A percentile compares a stretch with the other conserved stretches of the same genome.
phyloP scores from a whole-genome alignment of 441 rosid species.

The Mallotus japonicus region DNA sequence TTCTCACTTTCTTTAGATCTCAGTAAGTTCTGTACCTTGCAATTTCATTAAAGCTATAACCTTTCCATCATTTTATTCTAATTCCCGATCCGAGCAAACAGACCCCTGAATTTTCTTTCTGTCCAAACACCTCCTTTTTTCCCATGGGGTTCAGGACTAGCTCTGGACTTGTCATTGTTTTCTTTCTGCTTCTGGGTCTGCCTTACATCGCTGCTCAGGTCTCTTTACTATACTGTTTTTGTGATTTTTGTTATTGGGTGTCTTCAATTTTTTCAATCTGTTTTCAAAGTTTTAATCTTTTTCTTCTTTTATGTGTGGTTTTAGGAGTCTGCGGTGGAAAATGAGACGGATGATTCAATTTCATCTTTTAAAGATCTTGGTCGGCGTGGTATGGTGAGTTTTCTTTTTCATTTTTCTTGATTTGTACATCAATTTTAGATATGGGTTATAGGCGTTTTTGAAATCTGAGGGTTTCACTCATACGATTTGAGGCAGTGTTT shows the following conservation, averaged over 20 bases:
- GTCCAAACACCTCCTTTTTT: slow-evolving; percentile 4
- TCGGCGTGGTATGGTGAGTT: slow-evolving; percentile 86
- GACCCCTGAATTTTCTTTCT: slow-evolving; percentile 4
- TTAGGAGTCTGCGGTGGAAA: slow-evolving; percentile 51
- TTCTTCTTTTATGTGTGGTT: neutral
- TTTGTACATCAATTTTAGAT: neutral
- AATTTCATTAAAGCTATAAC: neutral
- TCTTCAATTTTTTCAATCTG: neutral
- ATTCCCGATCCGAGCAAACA: slow-evolving; percentile 13
- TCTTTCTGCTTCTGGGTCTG: slow-evolving; percentile 29
- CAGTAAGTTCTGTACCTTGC: slow-evolving; percentile 1
- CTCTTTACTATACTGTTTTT: neutral
- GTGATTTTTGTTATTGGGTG: neutral
- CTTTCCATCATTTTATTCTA: neutral
- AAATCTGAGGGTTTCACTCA: neutral
- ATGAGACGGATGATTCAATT: slow-evolving; percentile 44
- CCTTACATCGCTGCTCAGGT: slow-evolving; percentile 51
- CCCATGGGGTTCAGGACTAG: slow-evolving; percentile 48
- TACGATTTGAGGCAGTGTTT: neutral
- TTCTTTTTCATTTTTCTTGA: too few species aligned
- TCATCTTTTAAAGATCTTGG: slow-evolving; percentile 64
- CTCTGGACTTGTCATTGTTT: slow-evolving; percentile 30
- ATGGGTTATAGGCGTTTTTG: neutral
- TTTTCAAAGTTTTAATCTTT: neutral
- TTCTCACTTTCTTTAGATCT: slow-evolving; percentile 15